These are phyloP conservation scores for Fomitopsis pinicola DNA, from an alignment of 1,284 basidiomycete genomes.

Conservation along the genomic window DNA sequence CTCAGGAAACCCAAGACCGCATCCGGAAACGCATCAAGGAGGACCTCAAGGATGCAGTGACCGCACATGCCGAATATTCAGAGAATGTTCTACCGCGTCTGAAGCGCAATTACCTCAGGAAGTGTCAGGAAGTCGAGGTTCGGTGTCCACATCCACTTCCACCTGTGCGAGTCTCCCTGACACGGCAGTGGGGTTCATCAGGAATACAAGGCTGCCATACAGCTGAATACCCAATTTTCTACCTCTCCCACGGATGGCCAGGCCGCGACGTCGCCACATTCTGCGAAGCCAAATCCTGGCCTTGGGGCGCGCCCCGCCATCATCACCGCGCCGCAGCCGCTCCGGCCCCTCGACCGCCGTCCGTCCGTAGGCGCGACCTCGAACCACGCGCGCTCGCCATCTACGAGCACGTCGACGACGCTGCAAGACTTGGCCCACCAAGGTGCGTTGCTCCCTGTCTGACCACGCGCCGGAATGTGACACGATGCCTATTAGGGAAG, in stretches of 20 bases:
- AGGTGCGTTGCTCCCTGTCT: conserved; percentile 34
- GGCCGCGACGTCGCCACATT: neutral
- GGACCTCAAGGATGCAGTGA: conserved; percentile 73
- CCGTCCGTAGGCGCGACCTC: conserved; percentile 57
- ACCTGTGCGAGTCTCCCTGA: neutral
- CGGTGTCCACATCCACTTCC: conserved; percentile 9
- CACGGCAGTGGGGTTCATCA: conserved; percentile 21
- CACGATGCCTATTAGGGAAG: conserved; percentile 47
- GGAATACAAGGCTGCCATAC: conserved; percentile 60
- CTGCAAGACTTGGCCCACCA: conserved; percentile 77
- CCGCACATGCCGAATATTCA: conserved; percentile 74
- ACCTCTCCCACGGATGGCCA: conserved; percentile 14
- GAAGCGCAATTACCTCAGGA: conserved; percentile 73
- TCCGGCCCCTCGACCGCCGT: conserved; percentile 66
- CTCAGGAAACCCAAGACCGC: conserved; percentile 80
- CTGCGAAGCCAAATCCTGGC: conserved; percentile 31
- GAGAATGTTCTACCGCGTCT: conserved; percentile 73
- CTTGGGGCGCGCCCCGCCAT: conserved; percentile 29
- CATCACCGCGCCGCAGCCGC: conserved; percentile 66
- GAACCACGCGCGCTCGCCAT: conserved; percentile 65
- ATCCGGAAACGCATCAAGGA: conserved; percentile 88
- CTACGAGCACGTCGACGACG: conserved; percentile 47
- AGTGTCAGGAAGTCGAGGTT: conserved; percentile 82
- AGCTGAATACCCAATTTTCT: conserved; percentile 21
- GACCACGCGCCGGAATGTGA: neutral